phyloP scores from a whole-genome alignment of 805 yeast species.

The Phaffomyces opuntiae region DNA sequence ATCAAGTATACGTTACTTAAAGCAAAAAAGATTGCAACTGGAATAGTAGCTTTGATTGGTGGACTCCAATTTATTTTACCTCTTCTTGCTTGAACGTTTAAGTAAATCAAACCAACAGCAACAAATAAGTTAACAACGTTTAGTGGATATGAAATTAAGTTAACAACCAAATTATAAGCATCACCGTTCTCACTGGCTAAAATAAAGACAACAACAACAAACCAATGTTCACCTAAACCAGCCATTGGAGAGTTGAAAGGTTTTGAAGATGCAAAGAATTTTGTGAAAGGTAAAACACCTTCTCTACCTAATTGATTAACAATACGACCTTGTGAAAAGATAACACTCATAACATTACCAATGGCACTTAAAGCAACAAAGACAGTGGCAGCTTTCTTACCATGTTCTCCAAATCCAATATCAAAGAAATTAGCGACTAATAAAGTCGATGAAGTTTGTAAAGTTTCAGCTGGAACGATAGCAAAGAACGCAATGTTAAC shows the following conservation, averaged over 20 bases:
- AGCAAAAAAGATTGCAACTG: slow-evolving; percentile 58
- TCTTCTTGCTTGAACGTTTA: slow-evolving; percentile 43
- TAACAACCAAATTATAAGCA: slow-evolving; percentile 75
- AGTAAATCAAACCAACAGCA: slow-evolving; percentile 53
- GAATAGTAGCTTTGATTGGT: slow-evolving; percentile 57
- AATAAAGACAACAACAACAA: slow-evolving; percentile 65
- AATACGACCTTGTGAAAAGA: slow-evolving; percentile 76
- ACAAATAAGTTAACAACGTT: slow-evolving; percentile 66
- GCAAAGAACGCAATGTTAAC: slow-evolving; percentile 77
- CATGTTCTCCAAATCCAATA: slow-evolving; percentile 61
- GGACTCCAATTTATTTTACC: slow-evolving; percentile 61
- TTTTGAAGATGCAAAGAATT: slow-evolving; percentile 59
- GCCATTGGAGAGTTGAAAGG: slow-evolving; percentile 71
- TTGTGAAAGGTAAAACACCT: slow-evolving; percentile 70
- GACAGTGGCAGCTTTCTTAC: slow-evolving; percentile 67
- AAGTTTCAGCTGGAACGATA: slow-evolving; percentile 63
- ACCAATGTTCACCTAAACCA: slow-evolving; percentile 72
- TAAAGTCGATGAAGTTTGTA: slow-evolving; percentile 55
- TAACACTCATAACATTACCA: slow-evolving; percentile 77
- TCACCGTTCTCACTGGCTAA: slow-evolving; percentile 84
- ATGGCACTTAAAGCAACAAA: slow-evolving; percentile 77
- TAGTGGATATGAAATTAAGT: slow-evolving; percentile 75
- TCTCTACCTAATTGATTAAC: slow-evolving; percentile 78
- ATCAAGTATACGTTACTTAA: slow-evolving; percentile 61
- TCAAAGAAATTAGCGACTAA: slow-evolving; percentile 73